Base-by-base conservation (phyloP, 495 filamentous ascomycete species). In the Niebla homalea region DNA sequence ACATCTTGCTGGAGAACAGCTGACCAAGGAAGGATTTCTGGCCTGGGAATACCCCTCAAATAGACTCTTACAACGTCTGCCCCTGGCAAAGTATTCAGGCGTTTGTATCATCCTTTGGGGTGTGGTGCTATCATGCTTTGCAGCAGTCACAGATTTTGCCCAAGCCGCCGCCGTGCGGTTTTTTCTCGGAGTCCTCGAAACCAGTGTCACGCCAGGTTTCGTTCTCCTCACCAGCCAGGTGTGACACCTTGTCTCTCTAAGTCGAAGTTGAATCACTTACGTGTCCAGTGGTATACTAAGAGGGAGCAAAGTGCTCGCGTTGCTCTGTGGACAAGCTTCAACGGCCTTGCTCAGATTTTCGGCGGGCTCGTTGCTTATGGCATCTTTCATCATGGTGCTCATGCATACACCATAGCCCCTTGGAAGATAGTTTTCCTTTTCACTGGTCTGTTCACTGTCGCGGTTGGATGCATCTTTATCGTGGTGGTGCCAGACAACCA, bases 41-140 rank as follows among this genome's bases (percentile, higher is more conserved):
- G 63, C 59, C 1, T 70, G 53, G 58, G 76, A 80, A 57, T 78
- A 74, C 43, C 70, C 77, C 0, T 76, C 76, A 21, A 77, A 72
- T 46, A 70, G 72, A 50, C 69, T 82, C 25, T 73, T 81, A 18
- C 76, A 80, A 51, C 62, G 70, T 4, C 67, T 82, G n/a, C 78
- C 78, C 1, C 67, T 82, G 41, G 78, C 71, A 22, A 77, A 77
- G 47, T 74, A 74, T 48, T 49, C 69, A 25, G 64, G 69, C 14
- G 58, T 66, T 46, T 60, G 56, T 39, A 70, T 73, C 18, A 62
- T 69, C 25, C 65, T 67, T 38, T 62, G 70, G 70, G 70, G 70
- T 21, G 22, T 60, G 7, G 63, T 70, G 15, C 56, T 72, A 19
- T 49, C 62, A 39, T 71, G 68, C 46, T 66, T 66, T 37, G 65